Evolutionary conservation across 208 protist species (phyloP).

Genomic region (Crithidia sp.): DNA sequence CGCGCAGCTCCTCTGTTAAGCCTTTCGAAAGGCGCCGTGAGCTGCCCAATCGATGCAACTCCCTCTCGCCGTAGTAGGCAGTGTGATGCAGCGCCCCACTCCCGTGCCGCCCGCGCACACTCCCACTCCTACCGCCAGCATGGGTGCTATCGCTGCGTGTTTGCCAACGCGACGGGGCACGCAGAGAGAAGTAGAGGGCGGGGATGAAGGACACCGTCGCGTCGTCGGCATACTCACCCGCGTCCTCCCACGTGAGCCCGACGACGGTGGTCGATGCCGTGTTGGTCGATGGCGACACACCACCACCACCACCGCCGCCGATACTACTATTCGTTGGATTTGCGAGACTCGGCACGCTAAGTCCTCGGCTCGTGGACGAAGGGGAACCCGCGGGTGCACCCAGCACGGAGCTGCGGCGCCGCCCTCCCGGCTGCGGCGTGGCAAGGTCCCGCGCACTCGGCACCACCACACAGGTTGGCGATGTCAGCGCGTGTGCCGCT

Average conservation of each 20-base stretch:
- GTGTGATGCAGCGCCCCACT: too few relatives aligned
- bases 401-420: neutral
- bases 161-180: conserved; percentile 3
- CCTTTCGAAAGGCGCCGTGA: neutral
- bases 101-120: too few relatives aligned
- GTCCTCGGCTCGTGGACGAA: too few relatives aligned
- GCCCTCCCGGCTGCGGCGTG: conserved; percentile 1
- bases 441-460: neutral
- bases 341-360: too few relatives aligned
- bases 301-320: too few relatives aligned
- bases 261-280: neutral
- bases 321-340: too few relatives aligned
- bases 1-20: neutral
- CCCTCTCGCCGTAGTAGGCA: too few relatives aligned
- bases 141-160: too few relatives aligned
- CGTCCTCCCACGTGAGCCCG: neutral
- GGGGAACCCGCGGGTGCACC: too few relatives aligned
- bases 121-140: too few relatives aligned
- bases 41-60: neutral
- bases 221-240: conserved; percentile 24
- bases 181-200: conserved; percentile 23
- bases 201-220: conserved; percentile 17
- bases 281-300: neutral
- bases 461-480: neutral
- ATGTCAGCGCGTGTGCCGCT: neutral